These are phyloP conservation scores for Trifolium subterraneum DNA, from an alignment of 306 rosid genomes.

Conservation along the genomic window DNA sequence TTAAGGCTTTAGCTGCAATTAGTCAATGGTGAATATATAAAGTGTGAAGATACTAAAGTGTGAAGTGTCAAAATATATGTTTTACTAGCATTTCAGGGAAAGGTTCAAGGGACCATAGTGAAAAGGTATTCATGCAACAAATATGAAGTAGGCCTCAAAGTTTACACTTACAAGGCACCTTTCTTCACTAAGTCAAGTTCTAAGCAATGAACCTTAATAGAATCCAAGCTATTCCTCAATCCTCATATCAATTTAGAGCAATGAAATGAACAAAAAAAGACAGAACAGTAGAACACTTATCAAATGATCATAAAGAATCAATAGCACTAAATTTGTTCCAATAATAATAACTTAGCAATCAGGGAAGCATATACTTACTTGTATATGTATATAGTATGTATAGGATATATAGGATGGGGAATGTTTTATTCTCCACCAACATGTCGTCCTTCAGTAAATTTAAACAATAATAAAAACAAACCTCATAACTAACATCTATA, in stretches of 20 bases:
- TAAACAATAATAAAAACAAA: conserved; percentile 41
- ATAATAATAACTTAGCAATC: not conserved
- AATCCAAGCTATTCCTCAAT: not conserved
- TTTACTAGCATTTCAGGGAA: too few species aligned
- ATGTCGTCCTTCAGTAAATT: conserved; percentile 28
- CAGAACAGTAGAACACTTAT: not conserved
- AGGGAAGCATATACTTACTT: too few species aligned
- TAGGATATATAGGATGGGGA: conserved; percentile 37
- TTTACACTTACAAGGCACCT: conserved; percentile 7
- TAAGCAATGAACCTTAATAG: not conserved
- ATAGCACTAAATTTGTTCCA: conserved; percentile 4
- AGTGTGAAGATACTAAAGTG: too few species aligned
- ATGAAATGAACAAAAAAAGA: not conserved
- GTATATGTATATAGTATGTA: too few species aligned
- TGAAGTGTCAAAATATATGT: too few species aligned
- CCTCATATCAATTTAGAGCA: not conserved
- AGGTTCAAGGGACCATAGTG: not conserved
- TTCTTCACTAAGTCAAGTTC: not conserved
- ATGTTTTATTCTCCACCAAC: conserved; percentile 45
- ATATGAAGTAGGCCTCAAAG: not conserved
- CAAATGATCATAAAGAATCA: not conserved
- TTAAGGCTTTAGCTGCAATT: conserved; percentile 31
- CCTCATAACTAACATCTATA: conserved; percentile 36
- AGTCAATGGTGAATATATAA: conserved; percentile 24
- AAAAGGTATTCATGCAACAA: not conserved